Conservation (phyloP, 2,329 filamentous ascomycete genomes). For the Passalora sequoiae region DNA sequence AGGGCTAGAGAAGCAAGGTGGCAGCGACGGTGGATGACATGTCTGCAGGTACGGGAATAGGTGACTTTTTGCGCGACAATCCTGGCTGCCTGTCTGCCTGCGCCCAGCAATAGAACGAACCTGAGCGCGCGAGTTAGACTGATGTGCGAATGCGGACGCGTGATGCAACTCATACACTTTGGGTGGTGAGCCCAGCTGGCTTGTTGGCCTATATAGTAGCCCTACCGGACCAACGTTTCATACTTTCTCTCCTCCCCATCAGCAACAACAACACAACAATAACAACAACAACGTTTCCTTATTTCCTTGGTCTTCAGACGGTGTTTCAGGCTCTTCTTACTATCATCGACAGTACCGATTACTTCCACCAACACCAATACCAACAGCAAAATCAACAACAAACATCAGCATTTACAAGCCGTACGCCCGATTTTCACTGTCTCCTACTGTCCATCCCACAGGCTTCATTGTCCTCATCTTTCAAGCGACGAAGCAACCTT, state of each 20-base stretch:
- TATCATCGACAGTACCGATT: constrained; percentile 10
- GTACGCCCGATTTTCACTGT: constrained; percentile 12
- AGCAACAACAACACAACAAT: constrained; percentile 9
- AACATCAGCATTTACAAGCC: constrained; percentile 1
- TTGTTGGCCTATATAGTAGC: constrained; percentile 18
- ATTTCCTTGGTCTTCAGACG: constrained; percentile 14
- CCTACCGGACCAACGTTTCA: constrained; percentile 5
- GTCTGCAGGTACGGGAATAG: constrained; percentile 21
- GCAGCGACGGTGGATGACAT: constrained; percentile 11
- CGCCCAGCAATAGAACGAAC: constrained; percentile 2
- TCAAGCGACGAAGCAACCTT: constrained; percentile 1
- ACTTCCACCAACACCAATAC: neutral
- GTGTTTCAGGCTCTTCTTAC: constrained; percentile 9
- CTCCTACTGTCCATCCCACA: constrained; percentile 13
- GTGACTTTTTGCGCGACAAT: neutral
- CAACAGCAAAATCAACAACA: too few relatives aligned
- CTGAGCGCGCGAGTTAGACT: neutral
- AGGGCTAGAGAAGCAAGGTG: constrained; percentile 3
- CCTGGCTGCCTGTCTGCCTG: constrained; percentile 5
- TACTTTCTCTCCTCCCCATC: constrained; percentile 12
- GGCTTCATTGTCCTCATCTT: neutral
- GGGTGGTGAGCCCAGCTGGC: too few relatives aligned
- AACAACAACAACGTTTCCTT: constrained; percentile 10
- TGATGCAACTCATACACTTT: too few relatives aligned
- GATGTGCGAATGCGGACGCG: neutral